Evolutionary conservation across 2,329 filamentous ascomycete species (phyloP), one percentile per base, ranked within the genome.

Genomic region (Penicillium verrucosum): DNA sequence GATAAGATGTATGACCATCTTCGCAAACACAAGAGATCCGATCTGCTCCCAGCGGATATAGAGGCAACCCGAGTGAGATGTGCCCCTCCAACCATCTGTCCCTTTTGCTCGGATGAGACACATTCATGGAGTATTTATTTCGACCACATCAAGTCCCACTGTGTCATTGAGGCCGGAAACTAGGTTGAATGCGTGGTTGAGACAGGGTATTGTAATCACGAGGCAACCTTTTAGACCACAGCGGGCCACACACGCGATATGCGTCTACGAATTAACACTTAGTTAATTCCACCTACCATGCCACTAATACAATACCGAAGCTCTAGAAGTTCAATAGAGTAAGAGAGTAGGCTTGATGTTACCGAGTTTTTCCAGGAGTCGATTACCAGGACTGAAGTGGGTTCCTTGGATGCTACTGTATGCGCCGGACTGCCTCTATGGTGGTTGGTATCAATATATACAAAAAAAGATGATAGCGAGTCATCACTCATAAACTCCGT

Each of bases 401-500:
- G 25, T 43, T 50, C 29, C 46, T 50, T 43, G 23, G n/a, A 51
- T 51, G 49, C 40, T 43, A 45, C 49, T 45, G 45, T 55, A 55
- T 55, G 38, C 52, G 52, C 52, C 52, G 52, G 41, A 56, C 42
- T 56, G 34, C 48, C 53, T 55, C 52, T 55, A 55, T 55, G 46
- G 52, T 55, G 25, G 23, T 56, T 56, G 54, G 54, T 56, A 56
- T 56, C 48, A 56, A 56, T 56, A 56, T 56, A 37, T 50, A 55
- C 37, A 53, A 38, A 51, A 51, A 51, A 58, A 53, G 47, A 54
- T 57, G 53, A 51, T 57, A 51, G 49, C 54, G 51, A 56, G 58
- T 65, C 63, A 62, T 65, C 59, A 64, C 62, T 64, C 62, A 55
- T 64, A 54, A 64, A 45, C 47, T 32, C 44, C 49, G 25, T 49